A percentile compares a stretch with the other conserved stretches of the same genome.
Conservation (phyloP, 2,329 filamentous ascomycete species). For the Pyrenophora graminea region DNA sequence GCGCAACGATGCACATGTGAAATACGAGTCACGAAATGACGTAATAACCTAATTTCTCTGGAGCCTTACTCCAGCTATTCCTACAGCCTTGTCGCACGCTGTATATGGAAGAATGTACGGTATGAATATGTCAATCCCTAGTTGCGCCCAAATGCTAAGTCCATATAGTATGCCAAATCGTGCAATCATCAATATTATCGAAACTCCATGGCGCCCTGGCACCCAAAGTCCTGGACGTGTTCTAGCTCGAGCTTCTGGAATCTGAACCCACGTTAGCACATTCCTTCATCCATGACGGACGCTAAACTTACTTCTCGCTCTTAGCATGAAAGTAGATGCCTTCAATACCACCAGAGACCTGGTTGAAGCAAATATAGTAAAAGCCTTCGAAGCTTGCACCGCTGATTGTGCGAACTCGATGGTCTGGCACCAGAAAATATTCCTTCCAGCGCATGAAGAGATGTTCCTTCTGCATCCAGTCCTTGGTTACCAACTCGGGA, state of each 20-base stretch:
- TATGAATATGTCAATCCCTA: slow-evolving; percentile 34
- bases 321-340: slow-evolving; percentile 98
- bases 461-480: slow-evolving; percentile 79
- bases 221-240: slow-evolving; percentile 83
- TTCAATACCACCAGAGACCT: slow-evolving; percentile 80
- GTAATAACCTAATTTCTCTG: slow-evolving; percentile 19
- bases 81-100: slow-evolving; percentile 34
- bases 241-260: slow-evolving; percentile 92
- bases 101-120: slow-evolving; percentile 29
- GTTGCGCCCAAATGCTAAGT: slow-evolving; percentile 37
- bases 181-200: slow-evolving; percentile 59
- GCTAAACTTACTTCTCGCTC: slow-evolving; percentile 81
- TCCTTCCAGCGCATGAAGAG: slow-evolving; percentile 99
- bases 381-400: slow-evolving; percentile 98
- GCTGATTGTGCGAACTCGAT: slow-evolving; percentile 85
- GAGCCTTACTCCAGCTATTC: slow-evolving; percentile 19
- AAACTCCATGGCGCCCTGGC: slow-evolving; percentile 86
- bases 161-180: slow-evolving; percentile 27
- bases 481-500: slow-evolving; percentile 64
- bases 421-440: slow-evolving; percentile 94
- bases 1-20: slow-evolving; percentile 13
- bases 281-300: not conserved
- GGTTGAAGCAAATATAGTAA: slow-evolving; percentile 99
- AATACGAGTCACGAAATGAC: slow-evolving; percentile 17
- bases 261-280: slow-evolving; percentile 53